Evolutionary conservation across 106 monocot genomes (phyloP), one percentile per base, ranked within the genome.

Genomic region (Platanthera guangdongensis): DNA sequence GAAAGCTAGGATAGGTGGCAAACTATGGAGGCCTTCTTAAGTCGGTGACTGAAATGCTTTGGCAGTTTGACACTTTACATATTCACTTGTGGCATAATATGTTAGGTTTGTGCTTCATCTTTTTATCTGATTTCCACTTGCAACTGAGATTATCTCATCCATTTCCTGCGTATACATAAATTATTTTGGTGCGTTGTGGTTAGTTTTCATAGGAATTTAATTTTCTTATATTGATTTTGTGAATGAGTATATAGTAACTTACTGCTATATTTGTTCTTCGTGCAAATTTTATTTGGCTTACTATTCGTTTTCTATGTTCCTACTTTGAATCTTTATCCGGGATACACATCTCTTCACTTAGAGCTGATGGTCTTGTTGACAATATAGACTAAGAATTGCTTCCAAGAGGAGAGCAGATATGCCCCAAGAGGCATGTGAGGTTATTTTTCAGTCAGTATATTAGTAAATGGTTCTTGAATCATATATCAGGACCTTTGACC

Each of bases 271-370:
- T 22, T 68, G 47, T 82, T 9, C 72, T 68, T 74, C 49, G 72
- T 95, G 83, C 86, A 95, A 91, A 30, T 92, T 67, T 80, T 99
- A 25, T 99, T 94, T 85, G 94, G 97, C 57, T 74, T 92, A 6
- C 79, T 94, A n/a, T 60, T 92, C 53, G 12, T 92, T 68, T 19
- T 85, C 13, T 85, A 99, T 75, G 47, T 99, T 59, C 97, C 94
- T 46, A 83, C 77, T 78, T 80, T 99, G 89, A 89, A 99, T 83
- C 79, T 85, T 68, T 94, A 87, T 79, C 85, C 87, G 2, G 94
- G 90, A 74, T 99, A 99, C 76, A 84, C 77, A 68, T 82, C 85
- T 30, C 39, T 39, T 39, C 39, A 1, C 51, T 99, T 50, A 82
- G 80, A 80, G 74, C 67, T 30, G 92, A 88, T 78, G 80, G 18